Conservation (phyloP, 257 asterid species). For the Rehmannia glutinosa region DNA sequence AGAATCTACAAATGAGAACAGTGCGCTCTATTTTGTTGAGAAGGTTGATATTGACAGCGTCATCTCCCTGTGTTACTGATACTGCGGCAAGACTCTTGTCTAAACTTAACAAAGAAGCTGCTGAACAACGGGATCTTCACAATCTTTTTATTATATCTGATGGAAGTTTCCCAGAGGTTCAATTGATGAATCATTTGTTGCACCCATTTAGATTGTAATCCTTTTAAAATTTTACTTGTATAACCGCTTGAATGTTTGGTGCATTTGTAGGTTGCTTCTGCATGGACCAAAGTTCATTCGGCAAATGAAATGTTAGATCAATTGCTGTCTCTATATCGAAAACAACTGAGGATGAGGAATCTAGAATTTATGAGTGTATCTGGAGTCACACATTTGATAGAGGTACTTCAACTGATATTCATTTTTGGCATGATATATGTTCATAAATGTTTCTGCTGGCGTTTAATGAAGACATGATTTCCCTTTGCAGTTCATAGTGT, state of each 20-base stretch:
- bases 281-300: slow-evolving; percentile 49
- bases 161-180: slow-evolving; percentile 83
- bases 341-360: slow-evolving; percentile 54
- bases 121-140: slow-evolving; percentile 58
- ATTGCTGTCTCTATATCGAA: slow-evolving; percentile 51
- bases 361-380: slow-evolving; percentile 63
- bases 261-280: slow-evolving; percentile 57
- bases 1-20: slow-evolving; percentile 20
- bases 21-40: slow-evolving; percentile 60
- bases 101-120: slow-evolving; percentile 78
- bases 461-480: no score
- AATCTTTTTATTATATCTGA: slow-evolving; percentile 58
- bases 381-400: slow-evolving; percentile 79
- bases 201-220: background rate
- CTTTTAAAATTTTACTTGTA: slow-evolving; percentile 5
- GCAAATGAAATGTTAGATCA: slow-evolving; percentile 58
- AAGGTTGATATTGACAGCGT: slow-evolving; percentile 68
- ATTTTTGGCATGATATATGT: background rate
- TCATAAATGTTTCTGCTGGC: background rate
- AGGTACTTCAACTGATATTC: slow-evolving; percentile 61
- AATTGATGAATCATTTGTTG: slow-evolving; percentile 24
- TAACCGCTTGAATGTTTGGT: slow-evolving; percentile 18
- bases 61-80: slow-evolving; percentile 54
- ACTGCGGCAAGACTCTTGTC: slow-evolving; percentile 58
- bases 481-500: no score